Evolutionary conservation across 164 flowering plant genomes (phyloP), one percentile per base, ranked within the genome.

Genomic region (Kingdonia uniflora): DNA sequence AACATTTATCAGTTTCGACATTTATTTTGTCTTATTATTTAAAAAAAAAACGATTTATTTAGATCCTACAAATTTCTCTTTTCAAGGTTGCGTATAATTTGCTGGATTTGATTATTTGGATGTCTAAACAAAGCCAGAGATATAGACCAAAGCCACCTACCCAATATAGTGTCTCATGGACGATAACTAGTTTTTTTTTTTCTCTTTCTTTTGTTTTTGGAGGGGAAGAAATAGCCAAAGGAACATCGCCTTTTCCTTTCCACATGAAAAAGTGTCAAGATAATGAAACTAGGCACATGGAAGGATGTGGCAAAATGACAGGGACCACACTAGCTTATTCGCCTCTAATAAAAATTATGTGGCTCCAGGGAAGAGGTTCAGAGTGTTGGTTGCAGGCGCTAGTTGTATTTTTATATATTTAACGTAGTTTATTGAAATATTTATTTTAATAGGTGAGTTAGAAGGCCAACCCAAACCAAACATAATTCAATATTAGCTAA

Each of bases 391-490:
- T 10, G 26, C 51, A 47, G 51, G 23, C 16, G 14, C 4, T 47
- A 1, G 19, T 45, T 45, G 20, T 45, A 19, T 1, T 20, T 29
- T n/a, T 50, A 15, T 26, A 8, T 29, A 16, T 26, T 26, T n/a
- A n/a, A 3, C 35, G 4, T 29, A 29, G 35, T 29, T 29, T 29
- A 29, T 4, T 8, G 8, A 29, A 29, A 4, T 29, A 6, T 41
- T 48, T 48, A 10, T 17, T 15, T 40, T 53, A 8, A 15, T 23
- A 13, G 22, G 26, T 53, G 20, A 53, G 47, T 40, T 53, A 53
- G 56, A 53, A 53, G 56, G 46, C 56, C 56, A 39, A 53, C 56
- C 33, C 24, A 11, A 53, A 14, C 55, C 55, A 39, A 52, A 29
- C 35, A 15, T 21, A 17, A 21, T 38, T 11, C 17, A 1, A 51